Conservation (phyloP, 1,139 yeast species). For the Yamadazyma friedrichii region DNA sequence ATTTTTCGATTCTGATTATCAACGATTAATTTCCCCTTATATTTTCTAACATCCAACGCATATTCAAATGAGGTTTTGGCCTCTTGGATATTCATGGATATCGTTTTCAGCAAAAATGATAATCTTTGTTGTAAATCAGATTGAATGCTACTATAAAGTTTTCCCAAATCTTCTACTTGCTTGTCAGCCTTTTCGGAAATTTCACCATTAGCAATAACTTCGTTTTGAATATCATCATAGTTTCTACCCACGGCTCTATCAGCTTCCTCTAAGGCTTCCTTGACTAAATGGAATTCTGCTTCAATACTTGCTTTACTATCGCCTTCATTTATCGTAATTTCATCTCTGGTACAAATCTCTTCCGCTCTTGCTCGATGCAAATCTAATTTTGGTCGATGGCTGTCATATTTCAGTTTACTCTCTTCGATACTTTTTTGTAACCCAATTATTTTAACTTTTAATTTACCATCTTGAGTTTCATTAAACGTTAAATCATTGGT, state of each 20-base stretch:
- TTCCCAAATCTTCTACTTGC: conserved; percentile 22
- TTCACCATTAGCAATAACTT: conserved; percentile 24
- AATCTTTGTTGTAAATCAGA: conserved; percentile 47
- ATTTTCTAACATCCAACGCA: conserved; percentile 67
- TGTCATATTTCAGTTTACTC: conserved; percentile 11
- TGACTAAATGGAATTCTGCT: conserved; percentile 31
- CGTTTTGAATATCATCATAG: conserved; percentile 38
- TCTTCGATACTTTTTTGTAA: conserved; percentile 10
- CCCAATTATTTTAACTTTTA: not conserved
- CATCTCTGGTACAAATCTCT: conserved; percentile 29
- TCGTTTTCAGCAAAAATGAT: conserved; percentile 49
- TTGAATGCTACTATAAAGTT: conserved; percentile 24
- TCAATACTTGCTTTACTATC: conserved; percentile 40
- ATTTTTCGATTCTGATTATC: conserved; percentile 53
- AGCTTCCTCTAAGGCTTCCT: conserved; percentile 35
- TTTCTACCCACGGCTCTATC: conserved; percentile 36
- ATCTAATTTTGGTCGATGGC: conserved; percentile 17
- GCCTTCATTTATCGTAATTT: conserved; percentile 23
- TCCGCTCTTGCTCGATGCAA: conserved; percentile 29
- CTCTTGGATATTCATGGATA: conserved; percentile 29
- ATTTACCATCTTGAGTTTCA: conserved; percentile 3
- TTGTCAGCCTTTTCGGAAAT: conserved; percentile 30
- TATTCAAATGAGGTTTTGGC: conserved; percentile 51
- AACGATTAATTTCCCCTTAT: conserved; percentile 68
- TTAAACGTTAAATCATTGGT: conserved; percentile 5